Conservation (phyloP, 345 rosid species). For the Clarkia xantiana region DNA sequence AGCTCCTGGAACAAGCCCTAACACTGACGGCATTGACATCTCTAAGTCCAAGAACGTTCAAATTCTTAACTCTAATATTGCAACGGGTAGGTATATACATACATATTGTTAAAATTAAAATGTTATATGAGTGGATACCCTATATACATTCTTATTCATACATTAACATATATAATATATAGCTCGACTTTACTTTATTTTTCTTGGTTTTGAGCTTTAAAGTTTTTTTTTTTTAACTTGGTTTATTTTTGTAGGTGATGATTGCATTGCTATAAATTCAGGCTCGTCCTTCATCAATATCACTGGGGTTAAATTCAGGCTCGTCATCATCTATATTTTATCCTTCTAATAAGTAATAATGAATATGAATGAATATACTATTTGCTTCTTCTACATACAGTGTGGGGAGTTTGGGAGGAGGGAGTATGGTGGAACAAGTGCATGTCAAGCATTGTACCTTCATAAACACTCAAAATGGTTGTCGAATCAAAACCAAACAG, state of each 20-base stretch:
- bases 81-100: constrained; percentile 23
- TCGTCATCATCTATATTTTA: too few relatives aligned
- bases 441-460: too few relatives aligned
- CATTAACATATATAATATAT: background rate
- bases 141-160: background rate
- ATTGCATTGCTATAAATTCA: constrained; percentile 37
- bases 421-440: too few relatives aligned
- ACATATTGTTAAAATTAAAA: background rate
- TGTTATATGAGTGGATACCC: background rate
- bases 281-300: constrained; percentile 21
- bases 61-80: constrained; percentile 21
- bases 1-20: constrained; percentile 48
- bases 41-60: constrained; percentile 16
- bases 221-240: too few relatives aligned
- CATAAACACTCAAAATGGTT: too few relatives aligned
- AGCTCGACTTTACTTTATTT: background rate
- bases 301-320: too few relatives aligned
- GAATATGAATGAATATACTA: too few relatives aligned
- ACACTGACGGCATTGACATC: constrained; percentile 61
- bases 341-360: too few relatives aligned
- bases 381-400: too few relatives aligned
- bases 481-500: too few relatives aligned
- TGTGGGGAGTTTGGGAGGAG: too few relatives aligned
- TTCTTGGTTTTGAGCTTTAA: too few relatives aligned
- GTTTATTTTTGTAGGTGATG: constrained; percentile 37